Evolutionary conservation across 169 alveolate species (phyloP), one percentile per base, ranked within the genome.

Genomic region (Eimeria mitis): DNA sequence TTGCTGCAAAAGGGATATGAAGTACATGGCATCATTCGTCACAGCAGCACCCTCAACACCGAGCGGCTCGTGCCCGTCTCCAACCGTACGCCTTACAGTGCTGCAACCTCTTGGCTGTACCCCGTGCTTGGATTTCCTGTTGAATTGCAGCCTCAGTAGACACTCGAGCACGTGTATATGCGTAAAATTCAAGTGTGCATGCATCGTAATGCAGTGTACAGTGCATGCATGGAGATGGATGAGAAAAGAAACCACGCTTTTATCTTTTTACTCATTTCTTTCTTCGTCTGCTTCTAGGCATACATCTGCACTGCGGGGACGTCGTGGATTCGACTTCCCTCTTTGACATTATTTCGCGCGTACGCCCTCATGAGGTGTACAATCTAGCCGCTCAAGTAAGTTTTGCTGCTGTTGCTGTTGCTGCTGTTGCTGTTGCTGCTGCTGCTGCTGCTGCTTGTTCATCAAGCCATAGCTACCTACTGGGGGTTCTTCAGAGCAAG

Each of bases 301-400:
- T 98, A 88, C 89, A 84, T 54, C 96, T 98, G 54, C 98, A 97
- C 95, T 97, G 96, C 78, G 99, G 99, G 13, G 99, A 98, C 90
- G 63, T 98, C 70, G 97, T 94, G 89, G 99, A 98, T 96, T 90
- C 97, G 71, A 63, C 96, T 71, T 96, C 89, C 84, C 97, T 98
- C 75, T 90, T 91, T 75, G 68, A 89, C 34, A 56, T 97, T 34
- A 88, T 98, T 81, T 75, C 83, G 25, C 79, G 95, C 21, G 95
- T 95, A 61, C 83, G 95, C 81, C 98, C 98, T 23, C 95, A 89
- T 31, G 98, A 97, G 94, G 95, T 98, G 75, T 98, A 98, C 89
- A 98, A 98, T 61, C 96, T 98, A 56, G 99, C 98, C 23, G 98
- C 99, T 23, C 97, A 97, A 91, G 95, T 89, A 37, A 21, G 87